Conservation (phyloP, 2,329 filamentous ascomycete genomes). For the Fusarium temperatum region DNA sequence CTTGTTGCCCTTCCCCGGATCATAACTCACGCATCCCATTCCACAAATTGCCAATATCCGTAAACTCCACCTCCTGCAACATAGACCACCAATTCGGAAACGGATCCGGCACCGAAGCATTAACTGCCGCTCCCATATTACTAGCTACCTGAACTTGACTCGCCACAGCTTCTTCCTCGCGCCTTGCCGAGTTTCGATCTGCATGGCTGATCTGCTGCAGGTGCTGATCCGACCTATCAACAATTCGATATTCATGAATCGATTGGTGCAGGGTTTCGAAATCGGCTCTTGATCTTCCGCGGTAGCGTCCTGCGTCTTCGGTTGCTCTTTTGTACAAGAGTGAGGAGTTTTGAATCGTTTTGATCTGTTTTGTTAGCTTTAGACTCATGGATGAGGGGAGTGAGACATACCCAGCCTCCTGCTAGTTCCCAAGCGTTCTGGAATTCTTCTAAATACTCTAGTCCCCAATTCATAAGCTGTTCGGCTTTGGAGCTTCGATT, state of each 20-base stretch:
- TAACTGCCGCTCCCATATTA: background rate
- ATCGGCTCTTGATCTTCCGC: slow-evolving; percentile 29
- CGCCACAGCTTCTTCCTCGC: background rate
- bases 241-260: slow-evolving; percentile 32
- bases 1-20: background rate
- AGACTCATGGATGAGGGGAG: rapidly evolving
- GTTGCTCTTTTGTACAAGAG: slow-evolving; percentile 34
- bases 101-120: slow-evolving; percentile 17
- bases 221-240: slow-evolving; percentile 33
- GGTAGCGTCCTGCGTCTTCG: slow-evolving; percentile 27
- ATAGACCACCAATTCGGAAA: slow-evolving; percentile 41
- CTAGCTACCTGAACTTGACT: background rate
- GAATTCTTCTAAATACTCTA: slow-evolving; percentile 37
- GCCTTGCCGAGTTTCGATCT: slow-evolving; percentile 15
- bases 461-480: slow-evolving; percentile 30
- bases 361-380: slow-evolving; percentile 18
- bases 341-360: slow-evolving; percentile 37
- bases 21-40: background rate
- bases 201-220: slow-evolving; percentile 35
- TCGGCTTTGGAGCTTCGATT: slow-evolving; percentile 22
- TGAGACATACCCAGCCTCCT: slow-evolving; percentile 29
- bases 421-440: slow-evolving; percentile 36
- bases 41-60: slow-evolving; percentile 24
- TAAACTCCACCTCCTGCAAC: slow-evolving; percentile 39
- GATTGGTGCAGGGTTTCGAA: slow-evolving; percentile 36